Evolutionary conservation across 2,329 filamentous ascomycete genomes (phyloP), one percentile per base, ranked within the genome.

Genomic region (Metarhizium brunneum): DNA sequence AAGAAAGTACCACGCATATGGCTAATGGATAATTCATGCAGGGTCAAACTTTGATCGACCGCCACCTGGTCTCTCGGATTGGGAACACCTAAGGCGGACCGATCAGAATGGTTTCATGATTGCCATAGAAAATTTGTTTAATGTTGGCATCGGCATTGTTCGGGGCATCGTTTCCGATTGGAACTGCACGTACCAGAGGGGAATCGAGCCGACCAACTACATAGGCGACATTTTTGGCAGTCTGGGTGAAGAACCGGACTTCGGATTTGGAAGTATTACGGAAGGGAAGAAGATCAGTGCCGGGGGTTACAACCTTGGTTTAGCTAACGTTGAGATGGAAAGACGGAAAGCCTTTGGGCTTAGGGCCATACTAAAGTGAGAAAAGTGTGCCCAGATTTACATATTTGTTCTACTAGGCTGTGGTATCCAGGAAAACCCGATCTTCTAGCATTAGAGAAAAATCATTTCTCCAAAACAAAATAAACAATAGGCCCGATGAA

Each of bases 1-100:
- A 14, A 18, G 20, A 48, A 30, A 48, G 14, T 16, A 8, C 6
- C 14, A 30, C 30, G 0, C 11, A 7, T 8, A 6, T 11, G 25
- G 3, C 10, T 30, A n/a, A 14, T 48, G 10, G 7, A 30, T 30
- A 40, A 8, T 30, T 4, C 30, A 13, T 30, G 43, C 50, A 64
- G 84, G 79, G 1, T 86, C 83, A 10, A 82, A 90, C 70, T 90
- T 90, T 64, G 87, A 90, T 65, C 80, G 87, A 6, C 84, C 84
- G 0, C 85, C 82, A 29, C 78, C 80, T 0, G 80, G 78, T 11
- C 67, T 80, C 7, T 74, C 77, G 0, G 76, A 81, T 8, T 75
- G 77, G 20, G 74, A 83, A 42, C 85, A 88, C 62, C 74, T 90
- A 8, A 75, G 82, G 43, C 75, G 78, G 45, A 70, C 76, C 0